These are phyloP conservation scores for Daldinia eschscholtzii DNA, from an alignment of 2,329 filamentous ascomycete species.

Conservation along the genomic window DNA sequence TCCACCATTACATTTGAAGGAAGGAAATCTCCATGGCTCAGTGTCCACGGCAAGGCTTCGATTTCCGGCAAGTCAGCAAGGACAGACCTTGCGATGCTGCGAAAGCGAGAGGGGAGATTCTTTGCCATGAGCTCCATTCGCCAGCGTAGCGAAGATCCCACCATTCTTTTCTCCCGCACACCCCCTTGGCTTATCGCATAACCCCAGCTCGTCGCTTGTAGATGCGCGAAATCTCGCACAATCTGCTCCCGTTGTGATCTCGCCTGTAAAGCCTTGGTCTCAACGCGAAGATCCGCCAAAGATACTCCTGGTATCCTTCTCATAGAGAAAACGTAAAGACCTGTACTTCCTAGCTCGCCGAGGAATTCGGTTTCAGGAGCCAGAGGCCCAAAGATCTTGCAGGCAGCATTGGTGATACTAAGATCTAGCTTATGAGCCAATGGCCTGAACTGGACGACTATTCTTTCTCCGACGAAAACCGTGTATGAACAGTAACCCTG, in stretches of 20 bases:
- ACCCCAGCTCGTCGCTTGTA: constrained; percentile 57
- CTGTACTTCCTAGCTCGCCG: constrained; percentile 51
- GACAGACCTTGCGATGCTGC: constrained; percentile 45
- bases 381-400: constrained; percentile 56
- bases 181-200: constrained; percentile 38
- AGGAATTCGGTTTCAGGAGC: constrained; percentile 59
- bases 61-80: constrained; percentile 53
- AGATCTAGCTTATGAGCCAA: constrained; percentile 58
- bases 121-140: constrained; percentile 56
- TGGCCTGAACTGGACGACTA: constrained; percentile 64
- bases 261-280: constrained; percentile 22
- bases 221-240: constrained; percentile 57
- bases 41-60: constrained; percentile 63
- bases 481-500: constrained; percentile 69
- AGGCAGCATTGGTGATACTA: constrained; percentile 54
- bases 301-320: constrained; percentile 58
- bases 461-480: constrained; percentile 55
- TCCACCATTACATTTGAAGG: constrained; percentile 69
- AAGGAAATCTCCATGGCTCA: constrained; percentile 73
- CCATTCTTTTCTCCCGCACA: constrained; percentile 47
- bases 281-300: constrained; percentile 52
- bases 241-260: constrained; percentile 49
- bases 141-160: constrained; percentile 58
- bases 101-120: constrained; percentile 55
- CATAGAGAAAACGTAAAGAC: constrained; percentile 59